Percentiles rank a stretch among this genome's conserved stretches.
phyloP scores from a whole-genome alignment of 164 flowering plant genomes.

The Berberis vulgaris region DNA sequence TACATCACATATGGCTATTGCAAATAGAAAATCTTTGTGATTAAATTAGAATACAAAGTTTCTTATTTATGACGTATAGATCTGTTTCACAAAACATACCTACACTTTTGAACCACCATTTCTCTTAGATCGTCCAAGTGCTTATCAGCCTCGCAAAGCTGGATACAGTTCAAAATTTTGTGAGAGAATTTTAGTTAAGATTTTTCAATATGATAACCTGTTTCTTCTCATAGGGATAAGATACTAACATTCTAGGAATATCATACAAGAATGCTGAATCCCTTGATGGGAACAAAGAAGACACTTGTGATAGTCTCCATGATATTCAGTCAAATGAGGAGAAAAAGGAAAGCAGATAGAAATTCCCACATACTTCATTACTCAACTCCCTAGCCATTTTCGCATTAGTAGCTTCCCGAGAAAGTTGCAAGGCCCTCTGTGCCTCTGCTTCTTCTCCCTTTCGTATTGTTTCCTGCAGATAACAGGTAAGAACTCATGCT shows the following conservation, averaged over 20 bases:
- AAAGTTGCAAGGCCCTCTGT: slow-evolving; percentile 56
- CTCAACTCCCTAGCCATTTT: slow-evolving; percentile 59
- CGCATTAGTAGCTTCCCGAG: slow-evolving; percentile 66
- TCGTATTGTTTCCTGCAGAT: slow-evolving; percentile 58
- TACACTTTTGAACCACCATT: slow-evolving; percentile 69
- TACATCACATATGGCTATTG: too few relatives aligned
- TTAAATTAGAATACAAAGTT: too few relatives aligned
- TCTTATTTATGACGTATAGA: too few relatives aligned
- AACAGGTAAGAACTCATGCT: not conserved
- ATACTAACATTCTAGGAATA: not conserved
- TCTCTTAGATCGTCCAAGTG: slow-evolving; percentile 70
- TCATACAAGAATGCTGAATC: not conserved
- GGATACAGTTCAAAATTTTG: slow-evolving; percentile 15
- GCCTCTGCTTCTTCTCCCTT: slow-evolving; percentile 75
- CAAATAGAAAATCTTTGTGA: too few relatives aligned
- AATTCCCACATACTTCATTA: slow-evolving; percentile 49
- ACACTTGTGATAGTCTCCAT: not conserved
- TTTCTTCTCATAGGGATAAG: not conserved
- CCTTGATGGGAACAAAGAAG: not conserved
- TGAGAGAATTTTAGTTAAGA: not conserved
- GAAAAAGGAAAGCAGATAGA: not conserved
- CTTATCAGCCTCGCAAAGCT: slow-evolving; percentile 65
- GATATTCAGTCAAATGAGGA: not conserved
- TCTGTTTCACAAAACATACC: slow-evolving; percentile 11
- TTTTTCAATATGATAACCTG: not conserved